phyloP scores from a whole-genome alignment of 1,139 yeast genomes.

The Komagataea norvegica region DNA sequence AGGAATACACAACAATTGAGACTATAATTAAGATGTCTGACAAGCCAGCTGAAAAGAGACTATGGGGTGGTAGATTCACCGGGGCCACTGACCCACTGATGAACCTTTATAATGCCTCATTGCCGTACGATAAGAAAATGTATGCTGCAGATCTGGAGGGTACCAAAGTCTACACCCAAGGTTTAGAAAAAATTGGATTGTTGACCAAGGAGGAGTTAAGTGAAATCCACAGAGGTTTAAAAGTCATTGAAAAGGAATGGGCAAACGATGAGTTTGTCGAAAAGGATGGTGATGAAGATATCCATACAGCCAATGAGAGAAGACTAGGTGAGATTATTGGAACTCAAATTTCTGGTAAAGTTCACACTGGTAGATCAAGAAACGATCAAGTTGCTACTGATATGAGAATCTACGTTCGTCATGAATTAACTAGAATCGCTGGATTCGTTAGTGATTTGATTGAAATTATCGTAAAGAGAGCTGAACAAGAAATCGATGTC shows the following conservation, averaged over 20 bases:
- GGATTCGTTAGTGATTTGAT: constrained; percentile 58
- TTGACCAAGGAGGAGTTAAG: constrained; percentile 64
- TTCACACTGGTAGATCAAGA: constrained; percentile 97
- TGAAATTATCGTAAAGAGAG: constrained; percentile 65
- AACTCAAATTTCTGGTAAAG: constrained; percentile 89
- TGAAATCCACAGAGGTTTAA: constrained; percentile 80
- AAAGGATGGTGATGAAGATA: constrained; percentile 93
- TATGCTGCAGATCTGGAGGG: constrained; percentile 92
- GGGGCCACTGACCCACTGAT: constrained; percentile 95
- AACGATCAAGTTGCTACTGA: constrained; percentile 99
- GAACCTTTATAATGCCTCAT: constrained; percentile 94
- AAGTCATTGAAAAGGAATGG: constrained; percentile 77
- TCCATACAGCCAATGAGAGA: constrained; percentile 98
- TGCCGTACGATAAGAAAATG: constrained; percentile 94
- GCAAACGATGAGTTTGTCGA: constrained; percentile 64
- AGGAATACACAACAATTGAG: background rate
- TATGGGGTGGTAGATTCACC: constrained; percentile 99
- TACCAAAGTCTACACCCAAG: constrained; percentile 87
- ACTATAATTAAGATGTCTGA: constrained; percentile 33
- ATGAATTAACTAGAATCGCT: constrained; percentile 58
- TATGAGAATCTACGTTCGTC: constrained; percentile 91
- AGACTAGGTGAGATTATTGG: constrained; percentile 95
- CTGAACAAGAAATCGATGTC: constrained; percentile 78
- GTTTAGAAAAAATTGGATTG: constrained; percentile 73
- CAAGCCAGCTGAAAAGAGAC: constrained; percentile 51